phyloP scores from a whole-genome alignment of 768 basidiomycete genomes.

The Coprinopsis strossmayeri region DNA sequence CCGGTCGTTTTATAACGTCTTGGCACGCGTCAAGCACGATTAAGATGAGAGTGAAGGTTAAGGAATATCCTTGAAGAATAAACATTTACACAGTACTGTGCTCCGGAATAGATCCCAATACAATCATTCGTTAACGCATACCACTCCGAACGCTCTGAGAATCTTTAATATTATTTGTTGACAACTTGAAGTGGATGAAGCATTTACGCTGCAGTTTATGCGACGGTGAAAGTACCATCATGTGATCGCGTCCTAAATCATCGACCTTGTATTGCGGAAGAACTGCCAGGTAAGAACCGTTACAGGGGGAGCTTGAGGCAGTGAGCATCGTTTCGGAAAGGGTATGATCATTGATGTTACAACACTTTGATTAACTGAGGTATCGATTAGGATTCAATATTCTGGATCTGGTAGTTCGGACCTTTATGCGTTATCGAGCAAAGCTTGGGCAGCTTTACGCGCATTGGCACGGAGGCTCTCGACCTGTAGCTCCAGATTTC shows the following conservation, averaged over 20 bases:
- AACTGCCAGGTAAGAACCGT: not conserved
- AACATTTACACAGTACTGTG: too few relatives aligned
- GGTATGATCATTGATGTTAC: too few relatives aligned
- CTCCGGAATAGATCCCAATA: too few relatives aligned
- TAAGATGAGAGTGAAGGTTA: conserved; percentile 2
- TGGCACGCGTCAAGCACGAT: conserved; percentile 32
- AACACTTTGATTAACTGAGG: not conserved
- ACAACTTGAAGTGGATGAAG: not conserved
- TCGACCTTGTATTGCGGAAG: not conserved
- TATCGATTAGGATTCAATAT: too few relatives aligned
- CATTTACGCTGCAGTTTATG: not conserved
- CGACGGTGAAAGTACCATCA: not conserved
- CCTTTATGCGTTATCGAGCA: conserved; percentile 28
- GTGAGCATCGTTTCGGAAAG: too few relatives aligned
- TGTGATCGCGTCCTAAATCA: not conserved
- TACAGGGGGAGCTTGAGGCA: not conserved
- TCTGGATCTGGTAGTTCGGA: not conserved
- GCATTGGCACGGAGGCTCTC: conserved; percentile 73
- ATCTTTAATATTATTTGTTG: too few relatives aligned
- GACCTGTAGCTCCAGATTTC: conserved; percentile 78
- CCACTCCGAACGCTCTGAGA: too few relatives aligned
- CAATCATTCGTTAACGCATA: too few relatives aligned
- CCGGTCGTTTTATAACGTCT: conserved; percentile 43
- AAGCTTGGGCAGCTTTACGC: conserved; percentile 62
- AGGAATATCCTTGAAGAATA: not conserved